Evolutionary conservation across 1,139 yeast genomes (phyloP).

Genomic region (Lodderomyces margitis): DNA sequence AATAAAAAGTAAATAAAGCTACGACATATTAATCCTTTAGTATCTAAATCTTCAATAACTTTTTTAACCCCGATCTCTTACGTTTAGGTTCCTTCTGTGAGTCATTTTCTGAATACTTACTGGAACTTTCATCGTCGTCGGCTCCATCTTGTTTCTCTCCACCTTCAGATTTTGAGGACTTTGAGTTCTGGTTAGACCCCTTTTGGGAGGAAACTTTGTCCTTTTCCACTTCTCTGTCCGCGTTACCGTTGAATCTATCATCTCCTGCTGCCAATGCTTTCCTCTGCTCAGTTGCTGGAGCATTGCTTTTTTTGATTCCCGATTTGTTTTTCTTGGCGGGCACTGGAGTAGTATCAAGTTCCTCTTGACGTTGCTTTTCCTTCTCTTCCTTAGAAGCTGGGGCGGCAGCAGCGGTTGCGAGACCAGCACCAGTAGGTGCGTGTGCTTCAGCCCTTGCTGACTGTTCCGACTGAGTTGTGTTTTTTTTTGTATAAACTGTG

Average conservation of each 20-base stretch:
- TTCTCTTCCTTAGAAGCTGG: not conserved
- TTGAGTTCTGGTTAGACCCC: not conserved
- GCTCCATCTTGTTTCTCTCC: constrained; percentile 4
- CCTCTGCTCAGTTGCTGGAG: not conserved
- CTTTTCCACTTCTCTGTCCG: not conserved
- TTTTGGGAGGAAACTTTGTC: not conserved
- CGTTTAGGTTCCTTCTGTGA: constrained; percentile 14
- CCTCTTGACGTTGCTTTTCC: not conserved
- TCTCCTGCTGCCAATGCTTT: not conserved
- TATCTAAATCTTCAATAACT: constrained; percentile 20
- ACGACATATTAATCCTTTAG: not conserved
- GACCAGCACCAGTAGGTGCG: constrained; percentile 5
- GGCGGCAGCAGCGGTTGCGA: constrained; percentile 3
- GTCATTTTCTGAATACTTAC: constrained; percentile 8
- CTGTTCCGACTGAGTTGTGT: constrained; percentile 11
- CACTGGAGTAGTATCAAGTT: not conserved
- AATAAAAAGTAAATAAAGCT: not conserved
- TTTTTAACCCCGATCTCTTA: constrained; percentile 21
- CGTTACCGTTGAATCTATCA: not conserved
- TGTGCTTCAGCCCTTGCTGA: constrained; percentile 6
- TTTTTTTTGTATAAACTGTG: constrained; percentile 8
- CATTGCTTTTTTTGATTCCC: constrained; percentile 1
- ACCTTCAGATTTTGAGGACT: constrained; percentile 1
- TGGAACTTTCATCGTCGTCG: constrained; percentile 6
- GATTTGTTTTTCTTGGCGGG: constrained; percentile 1